phyloP scores from a whole-genome alignment of 2,329 filamentous ascomycete species.

The Corniculantispora saksenae region DNA sequence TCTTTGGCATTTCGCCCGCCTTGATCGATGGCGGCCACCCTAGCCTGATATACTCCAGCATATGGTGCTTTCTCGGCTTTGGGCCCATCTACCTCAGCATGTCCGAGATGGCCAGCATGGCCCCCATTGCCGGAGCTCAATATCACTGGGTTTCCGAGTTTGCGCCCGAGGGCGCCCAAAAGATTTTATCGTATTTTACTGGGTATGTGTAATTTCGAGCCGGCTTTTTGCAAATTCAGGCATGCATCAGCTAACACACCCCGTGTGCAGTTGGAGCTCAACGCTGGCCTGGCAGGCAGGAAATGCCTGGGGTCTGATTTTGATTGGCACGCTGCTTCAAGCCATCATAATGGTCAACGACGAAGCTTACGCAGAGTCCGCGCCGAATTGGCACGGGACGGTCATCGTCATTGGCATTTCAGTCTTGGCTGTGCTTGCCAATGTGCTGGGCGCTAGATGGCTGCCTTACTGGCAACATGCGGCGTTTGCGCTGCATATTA shows the following conservation, averaged over 20 bases:
- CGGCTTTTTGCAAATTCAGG: no score
- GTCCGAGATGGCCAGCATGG: conserved; percentile 17
- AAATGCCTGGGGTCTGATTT: conserved; percentile 8
- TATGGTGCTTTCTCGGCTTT: conserved; percentile 14
- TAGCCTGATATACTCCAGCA: background rate
- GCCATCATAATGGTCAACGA: conserved; percentile 4
- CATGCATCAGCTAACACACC: background rate
- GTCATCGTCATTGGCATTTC: conserved; percentile 5
- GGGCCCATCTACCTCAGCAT: conserved; percentile 16
- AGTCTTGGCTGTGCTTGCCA: background rate
- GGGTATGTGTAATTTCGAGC: background rate
- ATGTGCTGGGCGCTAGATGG: conserved; percentile 2
- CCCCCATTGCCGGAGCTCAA: conserved; percentile 13
- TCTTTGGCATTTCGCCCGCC: conserved; percentile 16
- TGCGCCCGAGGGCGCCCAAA: conserved; percentile 12
- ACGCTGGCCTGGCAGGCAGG: conserved; percentile 15
- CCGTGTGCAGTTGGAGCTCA: conserved; percentile 5
- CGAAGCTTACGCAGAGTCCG: background rate
- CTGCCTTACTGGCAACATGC: conserved; percentile 14
- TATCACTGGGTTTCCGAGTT: conserved; percentile 17
- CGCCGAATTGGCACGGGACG: conserved; percentile 9
- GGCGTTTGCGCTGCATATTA: conserved; percentile 6
- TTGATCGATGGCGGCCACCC: conserved; percentile 7
- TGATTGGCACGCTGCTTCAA: conserved; percentile 14
- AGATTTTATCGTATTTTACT: conserved; percentile 13